phyloP scores from a whole-genome alignment of 2,329 filamentous ascomycete species.

The Emydomyces testavorans region DNA sequence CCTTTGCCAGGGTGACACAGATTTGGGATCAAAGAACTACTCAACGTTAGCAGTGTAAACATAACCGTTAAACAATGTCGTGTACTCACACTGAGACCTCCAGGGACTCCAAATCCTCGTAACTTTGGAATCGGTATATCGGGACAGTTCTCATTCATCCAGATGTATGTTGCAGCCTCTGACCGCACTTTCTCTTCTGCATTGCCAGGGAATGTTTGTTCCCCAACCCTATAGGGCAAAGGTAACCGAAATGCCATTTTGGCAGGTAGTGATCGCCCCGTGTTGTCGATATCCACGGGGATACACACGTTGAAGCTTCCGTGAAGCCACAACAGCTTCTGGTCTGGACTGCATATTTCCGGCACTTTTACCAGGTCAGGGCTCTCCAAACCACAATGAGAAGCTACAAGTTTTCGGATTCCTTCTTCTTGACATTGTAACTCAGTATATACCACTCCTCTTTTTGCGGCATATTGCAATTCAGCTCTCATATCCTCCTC shows the following conservation, averaged over 20 bases:
- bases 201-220: constrained; percentile 17
- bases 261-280: constrained; percentile 1
- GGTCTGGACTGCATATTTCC: constrained; percentile 1
- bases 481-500: constrained; percentile 14
- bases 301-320: constrained; percentile 17
- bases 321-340: constrained; percentile 10
- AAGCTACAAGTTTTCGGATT: constrained; percentile 13
- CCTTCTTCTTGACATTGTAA: constrained; percentile 5
- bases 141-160: constrained; percentile 18
- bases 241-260: constrained; percentile 14
- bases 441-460: constrained; percentile 6
- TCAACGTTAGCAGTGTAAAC: not conserved
- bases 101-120: constrained; percentile 20
- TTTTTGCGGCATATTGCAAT: constrained; percentile 11
- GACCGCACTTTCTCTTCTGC: constrained; percentile 19
- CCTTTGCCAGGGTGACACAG: constrained; percentile 11
- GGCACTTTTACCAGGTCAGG: constrained; percentile 12
- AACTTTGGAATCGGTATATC: constrained; percentile 17
- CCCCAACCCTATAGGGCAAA: constrained; percentile 17
- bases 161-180: constrained; percentile 19
- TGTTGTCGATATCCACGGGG: constrained; percentile 12
- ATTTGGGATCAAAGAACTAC: constrained; percentile 13
- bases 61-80: not conserved
- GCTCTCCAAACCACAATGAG: constrained; percentile 12
- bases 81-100: constrained; percentile 14